Evolutionary conservation across 148 eudicot genomes (phyloP).

Genomic region (Arbutus unedo): DNA sequence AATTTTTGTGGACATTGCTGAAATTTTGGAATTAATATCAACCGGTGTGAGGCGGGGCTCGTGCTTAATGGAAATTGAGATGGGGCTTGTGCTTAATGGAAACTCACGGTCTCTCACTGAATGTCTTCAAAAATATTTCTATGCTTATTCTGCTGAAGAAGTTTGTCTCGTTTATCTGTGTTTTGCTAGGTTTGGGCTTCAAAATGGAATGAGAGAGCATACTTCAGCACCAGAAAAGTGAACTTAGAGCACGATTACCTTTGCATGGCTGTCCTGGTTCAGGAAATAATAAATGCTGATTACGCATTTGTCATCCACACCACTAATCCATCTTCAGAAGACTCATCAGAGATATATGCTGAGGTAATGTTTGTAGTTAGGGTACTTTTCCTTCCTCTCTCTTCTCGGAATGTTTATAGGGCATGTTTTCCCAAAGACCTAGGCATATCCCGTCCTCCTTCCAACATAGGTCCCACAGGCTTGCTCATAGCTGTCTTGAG

Average conservation of each 20-base stretch:
- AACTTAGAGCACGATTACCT: slow-evolving; percentile 86
- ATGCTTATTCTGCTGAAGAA: not conserved
- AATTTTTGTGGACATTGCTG: slow-evolving; percentile 2
- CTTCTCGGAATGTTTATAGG: not conserved
- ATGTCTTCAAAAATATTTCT: not conserved
- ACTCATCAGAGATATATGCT: slow-evolving; percentile 88
- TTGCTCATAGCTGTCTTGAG: not conserved
- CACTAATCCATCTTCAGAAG: slow-evolving; percentile 96
- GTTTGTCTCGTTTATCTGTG: not conserved
- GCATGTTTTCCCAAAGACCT: too few species aligned
- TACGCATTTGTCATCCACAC: slow-evolving; percentile 98
- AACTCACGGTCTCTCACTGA: not conserved
- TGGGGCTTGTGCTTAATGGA: not conserved
- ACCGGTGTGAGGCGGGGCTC: not conserved
- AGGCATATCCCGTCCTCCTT: slow-evolving; percentile 4
- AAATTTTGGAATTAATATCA: not conserved
- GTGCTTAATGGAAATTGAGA: not conserved
- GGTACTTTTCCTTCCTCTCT: not conserved
- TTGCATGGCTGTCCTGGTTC: slow-evolving; percentile 98
- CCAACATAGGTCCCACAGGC: not conserved
- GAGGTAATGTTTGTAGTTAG: slow-evolving; percentile 51
- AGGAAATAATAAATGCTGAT: slow-evolving; percentile 94
- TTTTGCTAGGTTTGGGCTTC: slow-evolving; percentile 90
- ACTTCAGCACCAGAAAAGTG: slow-evolving; percentile 86
- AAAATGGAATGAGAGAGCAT: slow-evolving; percentile 98